Evolutionary conservation across 1,139 yeast genomes (phyloP).

Genomic region (Yarrowia galli): DNA sequence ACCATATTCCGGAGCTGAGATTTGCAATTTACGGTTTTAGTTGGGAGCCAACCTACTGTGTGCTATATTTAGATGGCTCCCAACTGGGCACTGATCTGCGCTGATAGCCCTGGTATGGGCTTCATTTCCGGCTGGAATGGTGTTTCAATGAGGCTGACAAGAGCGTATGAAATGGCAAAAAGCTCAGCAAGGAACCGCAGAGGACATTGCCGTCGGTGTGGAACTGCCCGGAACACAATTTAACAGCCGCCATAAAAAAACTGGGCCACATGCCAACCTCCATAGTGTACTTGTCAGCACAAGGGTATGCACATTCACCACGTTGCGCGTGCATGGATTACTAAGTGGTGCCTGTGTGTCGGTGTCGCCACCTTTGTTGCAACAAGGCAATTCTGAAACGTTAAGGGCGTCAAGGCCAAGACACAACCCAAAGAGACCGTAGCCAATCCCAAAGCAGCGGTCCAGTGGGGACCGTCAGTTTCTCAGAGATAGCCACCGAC

Average conservation of each 20-base stretch:
- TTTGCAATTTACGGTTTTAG: slow-evolving; percentile 6
- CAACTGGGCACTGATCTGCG: slow-evolving; percentile 23
- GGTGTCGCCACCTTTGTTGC: slow-evolving; percentile 26
- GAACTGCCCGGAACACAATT: too few species aligned
- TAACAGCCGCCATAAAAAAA: neutral
- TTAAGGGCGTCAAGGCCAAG: slow-evolving; percentile 26
- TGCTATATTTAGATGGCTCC: slow-evolving; percentile 23
- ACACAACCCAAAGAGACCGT: slow-evolving; percentile 5
- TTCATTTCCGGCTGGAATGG: slow-evolving; percentile 28
- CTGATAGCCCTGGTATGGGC: slow-evolving; percentile 16
- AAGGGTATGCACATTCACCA: slow-evolving; percentile 38
- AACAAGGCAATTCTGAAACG: slow-evolving; percentile 32
- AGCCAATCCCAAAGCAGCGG: slow-evolving; percentile 16
- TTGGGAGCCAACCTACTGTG: slow-evolving; percentile 1
- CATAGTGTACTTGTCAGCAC: slow-evolving; percentile 15
- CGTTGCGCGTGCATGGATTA: slow-evolving; percentile 39
- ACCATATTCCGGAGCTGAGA: slow-evolving; percentile 16
- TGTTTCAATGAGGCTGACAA: too few species aligned
- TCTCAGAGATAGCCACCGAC: too few species aligned
- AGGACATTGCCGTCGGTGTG: neutral
- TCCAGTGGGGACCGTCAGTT: too few species aligned
- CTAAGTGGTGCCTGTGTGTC: slow-evolving; percentile 28
- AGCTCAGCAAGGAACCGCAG: too few species aligned
- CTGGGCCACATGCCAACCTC: neutral
- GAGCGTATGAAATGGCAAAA: too few species aligned